Evolutionary conservation across 768 basidiomycete species (phyloP).

Genomic region (Mycena vulgaris): DNA sequence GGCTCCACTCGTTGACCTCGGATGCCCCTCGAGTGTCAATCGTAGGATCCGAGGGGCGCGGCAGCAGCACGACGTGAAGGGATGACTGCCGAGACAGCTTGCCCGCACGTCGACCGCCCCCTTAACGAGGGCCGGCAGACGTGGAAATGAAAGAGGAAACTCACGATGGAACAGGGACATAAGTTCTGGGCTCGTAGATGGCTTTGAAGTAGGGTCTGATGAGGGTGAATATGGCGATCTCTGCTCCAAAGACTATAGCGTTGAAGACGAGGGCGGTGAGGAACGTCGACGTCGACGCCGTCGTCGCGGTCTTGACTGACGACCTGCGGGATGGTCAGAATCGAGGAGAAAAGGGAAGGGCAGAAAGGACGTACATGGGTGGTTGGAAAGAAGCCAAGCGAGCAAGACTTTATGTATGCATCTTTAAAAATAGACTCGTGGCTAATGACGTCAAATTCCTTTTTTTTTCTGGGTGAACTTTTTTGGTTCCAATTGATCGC

Average conservation of each 20-base stretch:
- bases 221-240: conserved; percentile 86
- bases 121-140: too few relatives aligned
- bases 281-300: conserved; percentile 85
- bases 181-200: conserved; percentile 92
- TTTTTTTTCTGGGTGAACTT: background rate
- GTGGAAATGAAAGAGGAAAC: too few relatives aligned
- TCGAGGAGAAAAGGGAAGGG: background rate
- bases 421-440: background rate
- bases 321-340: conserved; percentile 42
- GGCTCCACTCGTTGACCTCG: too few relatives aligned
- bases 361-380: conserved; percentile 10
- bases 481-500: too few relatives aligned
- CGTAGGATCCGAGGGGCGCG: too few relatives aligned
- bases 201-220: conserved; percentile 88
- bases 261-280: conserved; percentile 91
- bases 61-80: too few relatives aligned
- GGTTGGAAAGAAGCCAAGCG: background rate
- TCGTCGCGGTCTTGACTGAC: conserved; percentile 60
- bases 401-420: background rate
- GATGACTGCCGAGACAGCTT: too few relatives aligned
- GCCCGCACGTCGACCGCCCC: too few relatives aligned
- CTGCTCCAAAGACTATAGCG: conserved; percentile 75
- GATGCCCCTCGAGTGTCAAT: too few relatives aligned
- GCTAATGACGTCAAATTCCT: background rate
- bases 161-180: conserved; percentile 63